These are phyloP conservation scores for Xylariaceae sp. DNA, from an alignment of 2,329 filamentous ascomycete genomes.

Conservation along the genomic window DNA sequence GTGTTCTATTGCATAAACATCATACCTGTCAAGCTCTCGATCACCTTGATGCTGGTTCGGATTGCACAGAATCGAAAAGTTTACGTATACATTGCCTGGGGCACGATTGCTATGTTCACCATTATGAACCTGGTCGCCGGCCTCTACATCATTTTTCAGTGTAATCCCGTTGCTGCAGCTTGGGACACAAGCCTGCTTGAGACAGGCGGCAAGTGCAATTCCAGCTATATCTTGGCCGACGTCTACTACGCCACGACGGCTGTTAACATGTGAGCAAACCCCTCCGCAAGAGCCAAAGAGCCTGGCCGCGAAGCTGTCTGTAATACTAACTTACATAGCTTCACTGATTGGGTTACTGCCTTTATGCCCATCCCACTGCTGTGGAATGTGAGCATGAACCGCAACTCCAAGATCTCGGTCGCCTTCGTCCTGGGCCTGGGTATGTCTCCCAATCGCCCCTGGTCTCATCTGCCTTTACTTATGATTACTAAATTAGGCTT, in stretches of 20 bases:
- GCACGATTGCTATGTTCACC: slow-evolving; percentile 13
- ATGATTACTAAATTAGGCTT: neutral
- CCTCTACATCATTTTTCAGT: slow-evolving; percentile 17
- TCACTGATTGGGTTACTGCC: slow-evolving; percentile 15
- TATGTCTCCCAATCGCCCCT: slow-evolving; percentile 3
- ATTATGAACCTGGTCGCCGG: slow-evolving; percentile 13
- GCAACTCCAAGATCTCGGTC: slow-evolving; percentile 15
- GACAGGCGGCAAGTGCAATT: slow-evolving; percentile 9
- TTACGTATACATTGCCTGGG: slow-evolving; percentile 3
- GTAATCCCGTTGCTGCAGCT: slow-evolving; percentile 10
- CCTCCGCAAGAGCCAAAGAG: too few species aligned
- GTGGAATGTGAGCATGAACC: slow-evolving; percentile 17
- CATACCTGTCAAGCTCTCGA: slow-evolving; percentile 14
- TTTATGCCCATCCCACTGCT: slow-evolving; percentile 17
- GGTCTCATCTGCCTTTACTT: neutral
- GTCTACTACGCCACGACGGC: slow-evolving; percentile 18
- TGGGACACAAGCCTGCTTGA: slow-evolving; percentile 4
- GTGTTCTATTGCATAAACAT: slow-evolving; percentile 17
- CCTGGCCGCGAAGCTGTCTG: too few species aligned
- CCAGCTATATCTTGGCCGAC: slow-evolving; percentile 9
- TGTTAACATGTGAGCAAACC: slow-evolving; percentile 9
- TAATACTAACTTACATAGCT: neutral
- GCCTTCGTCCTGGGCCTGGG: slow-evolving; percentile 14
- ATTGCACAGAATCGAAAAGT: slow-evolving; percentile 6
- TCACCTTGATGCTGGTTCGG: slow-evolving; percentile 12